Base-by-base conservation (phyloP, 768 basidiomycete species). In the Infundibulicybe gibba region DNA sequence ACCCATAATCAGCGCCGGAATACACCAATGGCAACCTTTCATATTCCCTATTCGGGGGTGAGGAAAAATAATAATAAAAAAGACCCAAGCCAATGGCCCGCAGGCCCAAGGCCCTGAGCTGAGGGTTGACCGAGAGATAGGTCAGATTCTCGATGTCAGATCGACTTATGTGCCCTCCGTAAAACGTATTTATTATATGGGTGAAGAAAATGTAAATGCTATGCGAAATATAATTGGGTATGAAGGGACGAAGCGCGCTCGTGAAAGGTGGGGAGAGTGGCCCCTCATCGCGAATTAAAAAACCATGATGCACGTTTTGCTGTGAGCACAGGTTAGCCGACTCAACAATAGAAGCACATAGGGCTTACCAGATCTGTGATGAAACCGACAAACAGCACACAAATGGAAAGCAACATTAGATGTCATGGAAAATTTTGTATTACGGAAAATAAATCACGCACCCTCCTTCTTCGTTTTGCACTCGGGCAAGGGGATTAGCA, bases 231-330 rank as follows among this genome's bases (percentile, higher is more conserved):
- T 55, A 63, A 46, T 51, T 33, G 58, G 54, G 58, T 59, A 59
- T 60, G 56, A n/a, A n/a, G n/a, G n/a, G n/a, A n/a, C n/a, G n/a
- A n/a, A n/a, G n/a, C n/a, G n/a, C n/a, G n/a, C n/a, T n/a, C n/a
- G n/a, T n/a, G n/a, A n/a, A n/a, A 51, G 35, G 55, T 40, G 51
- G 51, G 49, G 49, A 48, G 25, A 8, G 8, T 25, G 25, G 41
- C 54, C 49, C 35, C 57, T 78, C 70, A 85, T 63, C 87, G 83
- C 54, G 87, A 83, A 65, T 85, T 87, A 76, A 93, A 93, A 70
- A 93, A 93, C 90, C 90, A 93, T 48, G 90, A 93, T 44, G 90
- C 88, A 51, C 90, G 88, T 72, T 93, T 93, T 54, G 87, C 89
- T 90, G 67, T 33, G 56, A 60, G 54, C 34, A 10, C 19, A 10